These are phyloP conservation scores for Elaeis oleifera DNA, from an alignment of 202 grass and related monocot genomes.

Conservation along the genomic window DNA sequence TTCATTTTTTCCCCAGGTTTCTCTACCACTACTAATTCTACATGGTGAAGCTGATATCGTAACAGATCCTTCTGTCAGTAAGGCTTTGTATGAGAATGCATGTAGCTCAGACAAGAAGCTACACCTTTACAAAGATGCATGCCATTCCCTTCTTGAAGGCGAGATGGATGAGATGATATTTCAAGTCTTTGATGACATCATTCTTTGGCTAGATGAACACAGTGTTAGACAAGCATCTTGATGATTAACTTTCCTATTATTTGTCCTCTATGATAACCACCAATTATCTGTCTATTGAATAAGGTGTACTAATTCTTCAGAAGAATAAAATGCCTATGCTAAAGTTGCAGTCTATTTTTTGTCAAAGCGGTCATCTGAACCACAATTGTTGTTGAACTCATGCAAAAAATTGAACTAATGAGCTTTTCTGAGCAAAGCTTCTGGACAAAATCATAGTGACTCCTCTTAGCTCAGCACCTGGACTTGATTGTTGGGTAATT, in stretches of 20 bases:
- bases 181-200: conserved; percentile 64
- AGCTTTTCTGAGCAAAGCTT: too few relatives aligned
- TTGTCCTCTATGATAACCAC: too few relatives aligned
- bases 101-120: conserved; percentile 75
- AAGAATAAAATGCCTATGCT: too few relatives aligned
- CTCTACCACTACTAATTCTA: conserved; percentile 70
- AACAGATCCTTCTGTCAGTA: conserved; percentile 73
- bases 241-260: conserved; percentile 2
- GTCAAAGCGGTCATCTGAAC: too few relatives aligned
- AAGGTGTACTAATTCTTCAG: too few relatives aligned
- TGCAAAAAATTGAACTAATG: too few relatives aligned
- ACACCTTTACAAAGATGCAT: conserved; percentile 60
- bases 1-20: conserved; percentile 40
- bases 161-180: conserved; percentile 76
- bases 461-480: too few relatives aligned
- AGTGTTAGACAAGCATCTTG: conserved; percentile 25
- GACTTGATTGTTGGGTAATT: too few relatives aligned
- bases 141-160: conserved; percentile 67
- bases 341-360: too few relatives aligned
- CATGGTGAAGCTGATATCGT: conserved; percentile 82
- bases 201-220: conserved; percentile 67
- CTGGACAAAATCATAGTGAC: too few relatives aligned
- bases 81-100: conserved; percentile 77
- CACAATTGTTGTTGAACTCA: too few relatives aligned
- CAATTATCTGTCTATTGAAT: too few relatives aligned